Percentiles rank a stretch among this genome's conserved stretches.
Evolutionary conservation across 306 rosid genomes (phyloP).

Genomic region (Vigna radiata): DNA sequence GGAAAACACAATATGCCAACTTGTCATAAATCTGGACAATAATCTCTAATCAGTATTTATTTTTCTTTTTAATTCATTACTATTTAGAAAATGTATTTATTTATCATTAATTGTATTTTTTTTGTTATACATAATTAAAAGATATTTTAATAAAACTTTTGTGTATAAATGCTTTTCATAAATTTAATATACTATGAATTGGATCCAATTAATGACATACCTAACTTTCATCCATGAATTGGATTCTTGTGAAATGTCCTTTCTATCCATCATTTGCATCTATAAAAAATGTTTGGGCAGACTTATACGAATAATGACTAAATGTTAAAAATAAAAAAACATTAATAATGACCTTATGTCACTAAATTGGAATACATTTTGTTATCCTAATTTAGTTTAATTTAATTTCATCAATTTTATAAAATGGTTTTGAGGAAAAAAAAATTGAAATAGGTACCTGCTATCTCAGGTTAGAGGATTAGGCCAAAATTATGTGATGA

Average conservation of each 20-base stretch:
- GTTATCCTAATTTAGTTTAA: not conserved
- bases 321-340: not conserved
- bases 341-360: not conserved
- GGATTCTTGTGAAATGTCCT: not conserved
- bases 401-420: not conserved
- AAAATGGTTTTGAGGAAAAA: not conserved
- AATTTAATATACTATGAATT: not conserved
- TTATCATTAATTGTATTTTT: no score
- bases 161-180: no score
- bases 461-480: not conserved
- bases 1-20: no score
- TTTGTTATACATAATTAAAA: no score
- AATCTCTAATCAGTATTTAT: no score
- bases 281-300: not conserved
- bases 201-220: not conserved
- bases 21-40: no score
- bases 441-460: not conserved
- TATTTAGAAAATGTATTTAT: no score
- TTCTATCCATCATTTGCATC: conserved; percentile 24
- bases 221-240: not conserved
- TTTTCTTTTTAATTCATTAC: no score
- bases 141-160: no score
- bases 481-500: not conserved
- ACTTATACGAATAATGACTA: not conserved
- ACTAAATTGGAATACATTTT: not conserved